Evolutionary conservation across 1,284 basidiomycete species (phyloP).

Genomic region (Pseudozyma flocculosa): DNA sequence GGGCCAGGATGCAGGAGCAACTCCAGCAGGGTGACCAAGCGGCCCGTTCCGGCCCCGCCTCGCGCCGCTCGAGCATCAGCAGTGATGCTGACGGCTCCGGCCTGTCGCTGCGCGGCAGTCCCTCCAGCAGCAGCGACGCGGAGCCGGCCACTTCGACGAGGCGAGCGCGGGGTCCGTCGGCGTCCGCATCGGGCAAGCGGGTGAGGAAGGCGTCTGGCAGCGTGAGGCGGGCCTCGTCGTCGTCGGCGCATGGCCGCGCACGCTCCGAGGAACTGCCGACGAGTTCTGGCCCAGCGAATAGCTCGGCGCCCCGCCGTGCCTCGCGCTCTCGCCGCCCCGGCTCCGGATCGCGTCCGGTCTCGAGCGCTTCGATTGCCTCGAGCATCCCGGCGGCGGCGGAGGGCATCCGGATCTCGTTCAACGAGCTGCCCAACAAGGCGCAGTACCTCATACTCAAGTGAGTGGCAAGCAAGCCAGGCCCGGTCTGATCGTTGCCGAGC

Average conservation of each 20-base stretch:
- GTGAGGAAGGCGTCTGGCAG: constrained; percentile 7
- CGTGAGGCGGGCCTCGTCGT: background rate
- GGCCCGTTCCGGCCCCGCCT: background rate
- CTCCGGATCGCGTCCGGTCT: too few species aligned
- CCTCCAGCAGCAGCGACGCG: background rate
- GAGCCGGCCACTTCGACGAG: background rate
- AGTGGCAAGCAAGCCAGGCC: background rate
- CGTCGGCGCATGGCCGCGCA: constrained; percentile 7
- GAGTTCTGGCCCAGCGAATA: too few species aligned
- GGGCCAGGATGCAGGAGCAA: constrained; percentile 24
- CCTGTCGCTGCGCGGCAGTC: too few species aligned
- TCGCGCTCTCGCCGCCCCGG: too few species aligned
- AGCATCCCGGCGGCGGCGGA: too few species aligned
- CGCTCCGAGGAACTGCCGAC: constrained; percentile 16
- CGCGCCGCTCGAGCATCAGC: too few species aligned
- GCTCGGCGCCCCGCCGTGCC: too few species aligned
- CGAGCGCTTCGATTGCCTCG: too few species aligned
- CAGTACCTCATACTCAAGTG: constrained; percentile 55
- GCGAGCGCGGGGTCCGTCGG: constrained; percentile 1
- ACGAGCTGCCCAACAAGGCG: constrained; percentile 55
- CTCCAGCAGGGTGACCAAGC: constrained; percentile 9
- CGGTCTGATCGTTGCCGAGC: background rate
- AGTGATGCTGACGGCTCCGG: too few species aligned
- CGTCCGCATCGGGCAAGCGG: constrained; percentile 4
- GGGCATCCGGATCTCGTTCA: constrained; percentile 39